phyloP scores from a whole-genome alignment of 768 basidiomycete genomes.

The Hygrocybe punicea region DNA sequence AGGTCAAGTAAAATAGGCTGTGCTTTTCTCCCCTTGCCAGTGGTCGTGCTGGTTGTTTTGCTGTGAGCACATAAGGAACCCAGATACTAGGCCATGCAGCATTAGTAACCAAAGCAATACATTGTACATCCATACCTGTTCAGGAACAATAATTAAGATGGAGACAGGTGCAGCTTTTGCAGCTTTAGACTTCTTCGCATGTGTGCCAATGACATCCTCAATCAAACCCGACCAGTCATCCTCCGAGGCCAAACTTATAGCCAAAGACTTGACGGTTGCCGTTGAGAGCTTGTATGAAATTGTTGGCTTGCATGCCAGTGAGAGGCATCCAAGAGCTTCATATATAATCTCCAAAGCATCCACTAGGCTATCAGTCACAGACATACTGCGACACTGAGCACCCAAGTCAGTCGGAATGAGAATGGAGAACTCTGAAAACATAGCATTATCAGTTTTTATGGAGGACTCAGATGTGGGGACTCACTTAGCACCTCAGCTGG shows the following conservation, averaged over 20 bases:
- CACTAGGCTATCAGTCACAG: not conserved
- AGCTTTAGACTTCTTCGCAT: not conserved
- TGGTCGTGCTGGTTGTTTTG: not conserved
- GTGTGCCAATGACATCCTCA: not conserved
- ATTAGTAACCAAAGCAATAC: not conserved
- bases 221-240: not conserved
- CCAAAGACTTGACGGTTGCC: not conserved
- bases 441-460: not conserved
- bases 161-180: not conserved
- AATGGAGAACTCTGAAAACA: not conserved
- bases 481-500: too few relatives aligned
- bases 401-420: not conserved
- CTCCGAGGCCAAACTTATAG: not conserved
- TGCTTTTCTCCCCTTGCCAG: not conserved
- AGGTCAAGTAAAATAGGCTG: not conserved
- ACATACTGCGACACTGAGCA: not conserved
- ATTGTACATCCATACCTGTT: not conserved
- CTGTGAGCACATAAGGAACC: not conserved
- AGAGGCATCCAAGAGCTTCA: not conserved
- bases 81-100: not conserved
- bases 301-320: not conserved
- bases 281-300: not conserved
- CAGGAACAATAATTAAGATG: not conserved
- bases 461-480: not conserved
- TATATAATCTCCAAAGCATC: not conserved